A percentile compares a stretch with the other conserved stretches of the same genome.
phyloP scores from a whole-genome alignment of 2,329 filamentous ascomycete species.

The Sclerotinia spermophila region DNA sequence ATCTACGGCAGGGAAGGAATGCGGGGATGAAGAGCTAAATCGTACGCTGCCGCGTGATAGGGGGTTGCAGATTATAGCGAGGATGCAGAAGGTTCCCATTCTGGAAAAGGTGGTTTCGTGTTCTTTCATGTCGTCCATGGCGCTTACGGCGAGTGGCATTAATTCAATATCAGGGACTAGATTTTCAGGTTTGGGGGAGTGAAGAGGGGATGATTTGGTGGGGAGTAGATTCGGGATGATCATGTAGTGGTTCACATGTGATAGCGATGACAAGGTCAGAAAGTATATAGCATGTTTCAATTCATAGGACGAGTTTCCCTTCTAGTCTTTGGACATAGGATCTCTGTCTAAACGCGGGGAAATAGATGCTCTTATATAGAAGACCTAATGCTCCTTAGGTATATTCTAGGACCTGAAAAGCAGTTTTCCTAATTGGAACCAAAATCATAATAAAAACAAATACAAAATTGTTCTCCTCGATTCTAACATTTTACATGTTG shows the following conservation, averaged over 20 bases:
- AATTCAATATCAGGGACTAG: conserved; percentile 14
- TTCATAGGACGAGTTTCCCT: not conserved
- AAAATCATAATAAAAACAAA: too few relatives aligned
- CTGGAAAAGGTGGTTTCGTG: conserved; percentile 7
- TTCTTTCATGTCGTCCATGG: conserved; percentile 16
- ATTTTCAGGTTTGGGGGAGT: not conserved
- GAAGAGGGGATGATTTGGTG: too few relatives aligned
- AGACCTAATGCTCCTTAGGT: too few relatives aligned
- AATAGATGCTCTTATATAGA: not conserved
- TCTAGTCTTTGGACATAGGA: not conserved
- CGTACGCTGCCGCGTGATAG: conserved; percentile 17
- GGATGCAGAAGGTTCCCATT: conserved; percentile 14
- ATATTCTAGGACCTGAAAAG: too few relatives aligned
- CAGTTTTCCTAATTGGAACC: too few relatives aligned
- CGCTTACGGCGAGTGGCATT: conserved; percentile 15
- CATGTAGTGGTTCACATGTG: not conserved
- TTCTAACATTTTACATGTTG: too few relatives aligned
- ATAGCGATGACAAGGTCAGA: not conserved
- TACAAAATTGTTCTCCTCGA: too few relatives aligned
- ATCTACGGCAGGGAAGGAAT: conserved; percentile 17
- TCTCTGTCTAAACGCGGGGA: not conserved
- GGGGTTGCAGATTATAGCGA: conserved; percentile 8
- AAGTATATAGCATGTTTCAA: not conserved
- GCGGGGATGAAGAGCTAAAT: conserved; percentile 13
- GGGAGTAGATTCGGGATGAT: not conserved